These are phyloP conservation scores for Hibiscus tridactylites DNA, from an alignment of 345 rosid species.

Conservation along the genomic window DNA sequence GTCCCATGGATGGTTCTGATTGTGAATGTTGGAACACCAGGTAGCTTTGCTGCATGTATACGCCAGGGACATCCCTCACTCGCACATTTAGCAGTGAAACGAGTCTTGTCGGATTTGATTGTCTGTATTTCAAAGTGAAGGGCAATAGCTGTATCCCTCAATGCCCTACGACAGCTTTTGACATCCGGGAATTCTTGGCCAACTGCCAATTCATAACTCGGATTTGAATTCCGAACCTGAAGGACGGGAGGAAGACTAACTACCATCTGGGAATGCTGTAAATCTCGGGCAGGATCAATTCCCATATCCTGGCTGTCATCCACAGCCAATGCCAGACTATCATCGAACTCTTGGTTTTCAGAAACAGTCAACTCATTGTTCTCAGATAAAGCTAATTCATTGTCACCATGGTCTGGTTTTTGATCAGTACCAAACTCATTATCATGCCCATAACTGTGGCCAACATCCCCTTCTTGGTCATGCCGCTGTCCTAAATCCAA, in stretches of 20 bases:
- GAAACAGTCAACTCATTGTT: constrained; percentile 53
- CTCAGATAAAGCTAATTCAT: constrained; percentile 50
- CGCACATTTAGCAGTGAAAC: constrained; percentile 98
- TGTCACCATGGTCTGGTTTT: constrained; percentile 44
- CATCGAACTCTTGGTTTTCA: constrained; percentile 65
- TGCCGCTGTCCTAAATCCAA: constrained; percentile 44
- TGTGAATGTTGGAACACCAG: constrained; percentile 94
- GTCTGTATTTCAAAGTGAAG: constrained; percentile 98
- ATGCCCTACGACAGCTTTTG: constrained; percentile 87
- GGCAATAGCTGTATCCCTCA: constrained; percentile 92
- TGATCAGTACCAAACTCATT: constrained; percentile 43
- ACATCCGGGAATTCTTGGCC: constrained; percentile 99
- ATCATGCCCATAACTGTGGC: constrained; percentile 45
- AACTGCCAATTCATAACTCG: constrained; percentile 57
- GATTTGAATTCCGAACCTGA: constrained; percentile 56
- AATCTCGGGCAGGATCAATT: constrained; percentile 32
- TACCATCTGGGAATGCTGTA: constrained; percentile 37
- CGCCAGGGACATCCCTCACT: constrained; percentile 95
- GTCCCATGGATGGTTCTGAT: constrained; percentile 82
- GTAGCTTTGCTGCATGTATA: constrained; percentile 95
- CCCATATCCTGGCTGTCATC: constrained; percentile 60
- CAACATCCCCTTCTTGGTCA: constrained; percentile 52
- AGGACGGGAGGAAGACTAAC: constrained; percentile 36
- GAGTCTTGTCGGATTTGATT: constrained; percentile 90
- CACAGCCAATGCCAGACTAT: constrained; percentile 46